Percentiles rank a stretch among this genome's conserved stretches.
Evolutionary conservation across 805 yeast species (phyloP).

Genomic region (Yarrowia sp.): DNA sequence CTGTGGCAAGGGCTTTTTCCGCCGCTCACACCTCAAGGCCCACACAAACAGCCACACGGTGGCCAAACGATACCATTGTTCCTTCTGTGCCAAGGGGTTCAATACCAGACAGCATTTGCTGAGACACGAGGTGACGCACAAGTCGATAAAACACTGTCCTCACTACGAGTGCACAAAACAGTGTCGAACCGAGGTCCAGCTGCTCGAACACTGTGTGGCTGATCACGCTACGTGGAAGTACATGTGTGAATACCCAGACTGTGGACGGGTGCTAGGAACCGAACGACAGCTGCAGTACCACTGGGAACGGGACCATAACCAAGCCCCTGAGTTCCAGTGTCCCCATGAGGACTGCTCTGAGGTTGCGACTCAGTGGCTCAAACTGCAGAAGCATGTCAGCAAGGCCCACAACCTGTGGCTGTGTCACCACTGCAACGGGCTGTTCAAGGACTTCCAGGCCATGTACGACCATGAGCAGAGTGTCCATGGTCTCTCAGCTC

Average conservation of each 20-base stretch:
- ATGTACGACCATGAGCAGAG: slow-evolving; percentile 21
- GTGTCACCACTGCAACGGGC: slow-evolving; percentile 12
- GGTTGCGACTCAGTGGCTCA: slow-evolving; percentile 75
- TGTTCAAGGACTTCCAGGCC: slow-evolving; percentile 3
- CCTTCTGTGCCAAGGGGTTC: slow-evolving; percentile 81
- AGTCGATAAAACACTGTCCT: slow-evolving; percentile 50
- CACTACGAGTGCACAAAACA: background rate
- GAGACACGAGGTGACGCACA: slow-evolving; percentile 85
- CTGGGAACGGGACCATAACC: slow-evolving; percentile 12
- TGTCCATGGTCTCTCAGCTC: slow-evolving; percentile 1
- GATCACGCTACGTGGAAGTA: slow-evolving; percentile 17
- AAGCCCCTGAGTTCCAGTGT: slow-evolving; percentile 62
- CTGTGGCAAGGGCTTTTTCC: slow-evolving; percentile 70
- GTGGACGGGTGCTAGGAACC: background rate
- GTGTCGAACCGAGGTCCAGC: slow-evolving; percentile 25
- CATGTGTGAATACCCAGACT: background rate
- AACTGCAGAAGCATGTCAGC: slow-evolving; percentile 72
- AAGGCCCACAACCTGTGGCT: slow-evolving; percentile 58
- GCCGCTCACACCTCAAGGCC: slow-evolving; percentile 80
- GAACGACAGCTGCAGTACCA: slow-evolving; percentile 25
- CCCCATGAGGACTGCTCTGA: slow-evolving; percentile 63
- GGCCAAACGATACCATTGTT: slow-evolving; percentile 75
- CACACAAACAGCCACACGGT: slow-evolving; percentile 72
- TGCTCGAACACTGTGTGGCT: slow-evolving; percentile 11
- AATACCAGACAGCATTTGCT: slow-evolving; percentile 79